A percentile compares a stretch with the other conserved stretches of the same genome.
Conservation (phyloP, 116 monocot species). For the Trichopus zeylanicus region DNA sequence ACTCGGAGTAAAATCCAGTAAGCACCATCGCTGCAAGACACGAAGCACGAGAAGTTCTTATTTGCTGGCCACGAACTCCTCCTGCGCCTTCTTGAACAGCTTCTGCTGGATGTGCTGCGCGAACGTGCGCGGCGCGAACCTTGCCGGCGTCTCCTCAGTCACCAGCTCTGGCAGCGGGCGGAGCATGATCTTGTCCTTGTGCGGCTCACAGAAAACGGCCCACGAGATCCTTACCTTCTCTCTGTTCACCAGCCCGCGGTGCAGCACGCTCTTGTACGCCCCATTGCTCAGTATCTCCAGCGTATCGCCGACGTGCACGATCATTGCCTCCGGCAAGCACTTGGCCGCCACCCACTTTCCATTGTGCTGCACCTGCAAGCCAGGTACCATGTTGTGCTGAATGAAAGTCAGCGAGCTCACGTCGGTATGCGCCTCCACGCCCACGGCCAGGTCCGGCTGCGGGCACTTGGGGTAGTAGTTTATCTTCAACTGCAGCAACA, state of each 20-base stretch:
- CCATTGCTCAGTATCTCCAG: conserved; percentile 86
- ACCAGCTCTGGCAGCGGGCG: conserved; percentile 59
- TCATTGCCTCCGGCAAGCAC: conserved; percentile 41
- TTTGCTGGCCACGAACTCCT: conserved; percentile 1
- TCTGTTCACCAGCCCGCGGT: conserved; percentile 77
- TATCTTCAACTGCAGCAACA: conserved; percentile 75
- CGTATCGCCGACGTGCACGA: conserved; percentile 75
- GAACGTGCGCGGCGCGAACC: conserved; percentile 65
- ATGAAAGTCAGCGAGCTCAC: conserved; percentile 78
- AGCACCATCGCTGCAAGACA: no score
- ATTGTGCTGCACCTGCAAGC: conserved; percentile 54
- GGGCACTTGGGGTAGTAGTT: conserved; percentile 96
- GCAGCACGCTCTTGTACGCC: conserved; percentile 62
- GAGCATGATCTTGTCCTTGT: conserved; percentile 54
- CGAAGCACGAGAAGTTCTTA: no score
- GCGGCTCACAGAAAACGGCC: conserved; percentile 85
- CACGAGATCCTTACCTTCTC: conserved; percentile 84
- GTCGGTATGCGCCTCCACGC: conserved; percentile 86
- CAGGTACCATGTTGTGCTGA: conserved; percentile 71
- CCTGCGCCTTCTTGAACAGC: conserved; percentile 46
- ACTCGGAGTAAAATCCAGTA: no score
- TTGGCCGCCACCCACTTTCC: conserved; percentile 57
- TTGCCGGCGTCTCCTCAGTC: conserved; percentile 22
- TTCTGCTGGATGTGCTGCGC: conserved; percentile 59
- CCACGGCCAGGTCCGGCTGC: conserved; percentile 68